These are phyloP conservation scores for Eutrema yunnanense DNA, from an alignment of 345 rosid genomes.

Conservation along the genomic window DNA sequence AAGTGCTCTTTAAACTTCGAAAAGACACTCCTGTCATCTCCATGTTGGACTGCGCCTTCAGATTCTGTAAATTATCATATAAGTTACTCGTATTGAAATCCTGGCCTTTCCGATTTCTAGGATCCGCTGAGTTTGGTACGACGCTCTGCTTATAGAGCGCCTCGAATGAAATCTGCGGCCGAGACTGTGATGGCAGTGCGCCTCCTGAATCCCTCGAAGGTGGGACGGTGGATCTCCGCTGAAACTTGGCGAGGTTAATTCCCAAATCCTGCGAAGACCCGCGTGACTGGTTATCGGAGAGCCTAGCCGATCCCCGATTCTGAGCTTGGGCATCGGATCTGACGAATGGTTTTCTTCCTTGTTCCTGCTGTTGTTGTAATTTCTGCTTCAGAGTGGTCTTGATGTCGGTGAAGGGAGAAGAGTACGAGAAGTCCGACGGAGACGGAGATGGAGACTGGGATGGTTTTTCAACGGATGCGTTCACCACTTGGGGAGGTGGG, in stretches of 20 bases:
- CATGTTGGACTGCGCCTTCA: constrained; percentile 11
- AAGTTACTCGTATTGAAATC: constrained; percentile 6
- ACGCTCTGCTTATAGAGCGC: constrained; percentile 34
- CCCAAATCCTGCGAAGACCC: constrained; percentile 33
- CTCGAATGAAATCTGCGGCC: constrained; percentile 28
- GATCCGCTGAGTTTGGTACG: constrained; percentile 12
- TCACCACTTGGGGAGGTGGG: constrained; percentile 9
- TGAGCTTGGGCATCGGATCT: constrained; percentile 17
- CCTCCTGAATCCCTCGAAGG: constrained; percentile 13
- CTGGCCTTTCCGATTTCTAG: background rate
- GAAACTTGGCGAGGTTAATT: constrained; percentile 51
- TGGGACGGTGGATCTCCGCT: constrained; percentile 38
- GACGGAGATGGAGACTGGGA: constrained; percentile 3
- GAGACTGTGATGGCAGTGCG: background rate
- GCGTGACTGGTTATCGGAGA: background rate
- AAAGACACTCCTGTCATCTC: background rate
- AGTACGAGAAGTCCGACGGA: constrained; percentile 27
- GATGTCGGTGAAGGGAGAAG: constrained; percentile 35
- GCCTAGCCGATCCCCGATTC: background rate
- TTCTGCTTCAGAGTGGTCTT: constrained; percentile 44
- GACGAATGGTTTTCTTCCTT: background rate
- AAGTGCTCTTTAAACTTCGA: constrained; percentile 22
- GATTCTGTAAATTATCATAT: constrained; percentile 29
- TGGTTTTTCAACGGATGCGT: constrained; percentile 6
- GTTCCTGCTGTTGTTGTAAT: background rate